These are phyloP conservation scores for Erysimum cheiri DNA, from an alignment of 441 rosid genomes.

Conservation along the genomic window DNA sequence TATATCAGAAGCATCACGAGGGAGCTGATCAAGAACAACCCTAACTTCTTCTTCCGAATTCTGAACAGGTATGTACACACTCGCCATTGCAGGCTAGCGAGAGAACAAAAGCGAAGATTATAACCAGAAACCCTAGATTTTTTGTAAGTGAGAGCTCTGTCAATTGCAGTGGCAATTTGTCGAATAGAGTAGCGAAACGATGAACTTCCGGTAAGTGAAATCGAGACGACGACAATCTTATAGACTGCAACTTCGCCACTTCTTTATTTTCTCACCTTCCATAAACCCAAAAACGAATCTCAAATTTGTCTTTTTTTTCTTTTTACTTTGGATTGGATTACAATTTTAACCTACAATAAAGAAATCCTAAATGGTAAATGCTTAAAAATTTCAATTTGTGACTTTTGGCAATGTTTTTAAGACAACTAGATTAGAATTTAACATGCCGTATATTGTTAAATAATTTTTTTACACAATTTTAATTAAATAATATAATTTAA, in stretches of 20 bases:
- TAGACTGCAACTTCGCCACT: too few species aligned
- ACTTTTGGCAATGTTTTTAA: too few species aligned
- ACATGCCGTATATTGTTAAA: too few species aligned
- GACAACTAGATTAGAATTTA: rapidly evolving
- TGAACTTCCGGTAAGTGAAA: not conserved
- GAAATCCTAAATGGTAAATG: too few species aligned
- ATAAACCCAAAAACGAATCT: too few species aligned
- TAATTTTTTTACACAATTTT: too few species aligned
- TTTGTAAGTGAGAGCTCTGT: not conserved
- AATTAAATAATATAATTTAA: too few species aligned
- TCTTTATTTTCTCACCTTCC: too few species aligned
- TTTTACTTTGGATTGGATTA: too few species aligned
- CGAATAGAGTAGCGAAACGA: not conserved
- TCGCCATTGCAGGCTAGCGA: constrained; percentile 61
- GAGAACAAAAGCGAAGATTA: not conserved
- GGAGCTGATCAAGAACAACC: constrained; percentile 95
- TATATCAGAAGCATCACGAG: constrained; percentile 94
- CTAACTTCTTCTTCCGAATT: constrained; percentile 99
- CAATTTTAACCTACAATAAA: too few species aligned
- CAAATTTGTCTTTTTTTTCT: too few species aligned
- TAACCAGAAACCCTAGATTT: constrained; percentile 31
- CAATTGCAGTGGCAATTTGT: constrained; percentile 26
- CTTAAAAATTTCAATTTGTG: too few species aligned
- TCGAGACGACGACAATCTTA: not conserved
- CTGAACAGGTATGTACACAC: constrained; percentile 94